phyloP scores from a whole-genome alignment of 768 basidiomycete species.

The Trametes cinnabarina region DNA sequence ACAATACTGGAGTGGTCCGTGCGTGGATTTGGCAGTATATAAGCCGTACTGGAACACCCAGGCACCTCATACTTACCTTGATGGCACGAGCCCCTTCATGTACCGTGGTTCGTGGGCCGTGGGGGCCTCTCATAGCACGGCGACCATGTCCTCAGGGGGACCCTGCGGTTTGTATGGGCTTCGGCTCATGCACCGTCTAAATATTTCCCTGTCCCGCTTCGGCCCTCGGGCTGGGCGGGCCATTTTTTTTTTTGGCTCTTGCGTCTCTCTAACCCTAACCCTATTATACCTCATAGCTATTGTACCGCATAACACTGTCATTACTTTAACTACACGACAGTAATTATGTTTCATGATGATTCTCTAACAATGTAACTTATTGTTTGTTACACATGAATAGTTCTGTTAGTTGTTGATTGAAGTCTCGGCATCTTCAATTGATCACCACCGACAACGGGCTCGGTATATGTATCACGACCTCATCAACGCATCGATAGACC shows the following conservation, averaged over 20 bases:
- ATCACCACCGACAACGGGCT: no score
- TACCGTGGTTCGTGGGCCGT: conserved; percentile 36
- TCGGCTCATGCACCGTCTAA: conserved; percentile 37
- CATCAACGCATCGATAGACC: no score
- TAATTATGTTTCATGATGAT: no score
- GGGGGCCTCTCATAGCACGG: conserved; percentile 48
- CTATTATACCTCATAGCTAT: background rate
- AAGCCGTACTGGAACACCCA: background rate
- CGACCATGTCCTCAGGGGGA: conserved; percentile 53
- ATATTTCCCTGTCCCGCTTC: conserved; percentile 24
- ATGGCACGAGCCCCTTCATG: conserved; percentile 36
- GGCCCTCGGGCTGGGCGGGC: conserved; percentile 26
- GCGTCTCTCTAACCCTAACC: conserved; percentile 21
- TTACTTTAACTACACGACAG: no score
- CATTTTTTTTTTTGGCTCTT: conserved; percentile 9
- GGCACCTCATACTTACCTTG: conserved; percentile 35
- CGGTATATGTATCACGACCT: no score
- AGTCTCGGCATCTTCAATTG: no score
- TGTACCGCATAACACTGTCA: background rate
- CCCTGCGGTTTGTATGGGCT: conserved; percentile 41
- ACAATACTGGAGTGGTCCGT: conserved; percentile 12
- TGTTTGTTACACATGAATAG: no score
- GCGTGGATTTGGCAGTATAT: conserved; percentile 5
- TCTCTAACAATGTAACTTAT: no score
- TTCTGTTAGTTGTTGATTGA: no score